phyloP scores from a whole-genome alignment of 1,284 basidiomycete genomes.

The Cryptococcus deneoformans region DNA sequence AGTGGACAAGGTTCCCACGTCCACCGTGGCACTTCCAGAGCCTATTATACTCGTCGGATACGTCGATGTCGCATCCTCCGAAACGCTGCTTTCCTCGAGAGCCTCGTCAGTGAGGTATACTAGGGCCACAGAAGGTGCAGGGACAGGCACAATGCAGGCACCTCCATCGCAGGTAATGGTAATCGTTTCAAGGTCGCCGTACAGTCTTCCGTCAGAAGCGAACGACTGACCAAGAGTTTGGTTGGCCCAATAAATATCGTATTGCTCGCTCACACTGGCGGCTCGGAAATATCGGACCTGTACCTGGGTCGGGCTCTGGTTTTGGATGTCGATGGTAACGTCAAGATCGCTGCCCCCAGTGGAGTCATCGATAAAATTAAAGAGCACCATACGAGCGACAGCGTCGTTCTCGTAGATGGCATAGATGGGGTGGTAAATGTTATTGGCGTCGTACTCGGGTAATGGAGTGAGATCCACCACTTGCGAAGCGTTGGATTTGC shows the following conservation, averaged over 20 bases:
- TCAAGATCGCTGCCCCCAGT: slow-evolving; percentile 51
- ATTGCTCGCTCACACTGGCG: slow-evolving; percentile 58
- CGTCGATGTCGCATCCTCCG: slow-evolving; percentile 50
- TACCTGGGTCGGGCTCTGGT: slow-evolving; percentile 25
- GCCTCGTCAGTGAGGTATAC: slow-evolving; percentile 63
- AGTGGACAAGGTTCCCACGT: slow-evolving; percentile 39
- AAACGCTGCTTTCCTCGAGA: slow-evolving; percentile 48
- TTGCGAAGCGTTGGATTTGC: slow-evolving; percentile 58
- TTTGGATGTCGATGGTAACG: slow-evolving; percentile 18
- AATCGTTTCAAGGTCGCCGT: slow-evolving; percentile 55
- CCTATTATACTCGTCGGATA: slow-evolving; percentile 55
- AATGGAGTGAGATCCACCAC: slow-evolving; percentile 59
- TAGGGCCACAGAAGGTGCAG: slow-evolving; percentile 68
- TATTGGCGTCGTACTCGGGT: slow-evolving; percentile 45
- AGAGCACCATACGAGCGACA: slow-evolving; percentile 60
- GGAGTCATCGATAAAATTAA: slow-evolving; percentile 59
- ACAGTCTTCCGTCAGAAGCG: slow-evolving; percentile 61
- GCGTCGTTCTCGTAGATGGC: slow-evolving; percentile 58
- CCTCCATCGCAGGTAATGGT: slow-evolving; percentile 56
- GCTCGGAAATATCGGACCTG: slow-evolving; percentile 50
- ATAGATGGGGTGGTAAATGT: slow-evolving; percentile 64
- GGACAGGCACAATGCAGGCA: slow-evolving; percentile 60
- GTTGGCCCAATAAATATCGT: slow-evolving; percentile 68
- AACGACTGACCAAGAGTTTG: slow-evolving; percentile 67
- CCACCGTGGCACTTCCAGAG: slow-evolving; percentile 40